Base-by-base conservation (phyloP, 768 basidiomycete genomes). In the Podaxis sp. region DNA sequence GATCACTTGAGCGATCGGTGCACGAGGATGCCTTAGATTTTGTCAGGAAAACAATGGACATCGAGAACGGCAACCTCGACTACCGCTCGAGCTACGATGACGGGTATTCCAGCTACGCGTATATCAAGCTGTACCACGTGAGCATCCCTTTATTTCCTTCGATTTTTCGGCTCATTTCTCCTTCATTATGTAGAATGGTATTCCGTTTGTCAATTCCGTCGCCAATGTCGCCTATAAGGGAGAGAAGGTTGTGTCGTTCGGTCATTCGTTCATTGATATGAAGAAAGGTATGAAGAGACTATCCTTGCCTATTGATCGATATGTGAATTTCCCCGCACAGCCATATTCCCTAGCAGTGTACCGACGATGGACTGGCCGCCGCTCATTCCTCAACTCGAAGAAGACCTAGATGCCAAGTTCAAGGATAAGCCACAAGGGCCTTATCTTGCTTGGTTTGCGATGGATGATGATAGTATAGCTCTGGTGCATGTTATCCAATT, bases 401-500 rank as follows among this genome's bases (percentile, higher is more conserved):
- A 60, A 19, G 43, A 47, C 4, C 33, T 55, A 15, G 60, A 59
- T 27, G 80, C 76, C 6, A 75, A 67, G 36, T 76, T 69, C 68
- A 81, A 79, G 64, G 66, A 74, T n/a, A 70, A 72, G 36, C 72
- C 75, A 15, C 58, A 38, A 38, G 36, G 36, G 36, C 37, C 75
- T 2, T 74, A 71, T 9, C 67, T 79, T 33, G 79, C 80, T 65
- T 82, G 74, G 64, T 68, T 80, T 49, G 75, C 70, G 12, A 69
- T 68, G 63, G 66, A 72, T 7, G 76, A 79, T 63, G 74, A 72
- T 25, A 70, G 71, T 15, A 68, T 71, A 22, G 74, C 68, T 41
- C 75, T 81, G 24, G 73, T 77, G 6, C 75, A 81, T 64, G 72
- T 71, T 12, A 60, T 75, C 17, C 74, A 77, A 56, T 67, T 77